These are phyloP conservation scores for Hirsutella rhossiliensis DNA, from an alignment of 2,329 filamentous ascomycete species.

Conservation along the genomic window DNA sequence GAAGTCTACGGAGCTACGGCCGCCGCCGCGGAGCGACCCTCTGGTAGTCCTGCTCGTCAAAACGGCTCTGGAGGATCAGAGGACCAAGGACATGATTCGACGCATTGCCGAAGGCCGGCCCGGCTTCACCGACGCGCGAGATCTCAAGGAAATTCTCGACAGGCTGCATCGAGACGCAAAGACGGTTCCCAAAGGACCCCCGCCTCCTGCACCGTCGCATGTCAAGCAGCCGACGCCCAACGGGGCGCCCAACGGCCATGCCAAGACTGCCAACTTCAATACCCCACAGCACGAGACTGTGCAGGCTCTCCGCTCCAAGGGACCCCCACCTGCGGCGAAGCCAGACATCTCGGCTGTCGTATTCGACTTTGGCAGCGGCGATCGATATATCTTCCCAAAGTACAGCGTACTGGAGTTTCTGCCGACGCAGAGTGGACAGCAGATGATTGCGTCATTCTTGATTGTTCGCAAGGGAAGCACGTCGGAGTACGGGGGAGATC, in stretches of 20 bases:
- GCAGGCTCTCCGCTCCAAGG: constrained; percentile 49
- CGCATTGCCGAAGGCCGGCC: constrained; percentile 40
- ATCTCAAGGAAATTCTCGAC: constrained; percentile 41
- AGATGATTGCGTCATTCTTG: constrained; percentile 64
- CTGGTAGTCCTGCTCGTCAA: constrained; percentile 46
- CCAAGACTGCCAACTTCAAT: constrained; percentile 8
- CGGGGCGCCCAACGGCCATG: constrained; percentile 18
- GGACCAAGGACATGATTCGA: constrained; percentile 36
- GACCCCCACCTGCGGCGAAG: constrained; percentile 39
- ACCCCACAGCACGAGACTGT: constrained; percentile 20
- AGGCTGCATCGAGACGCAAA: constrained; percentile 30
- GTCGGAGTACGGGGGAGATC: constrained; percentile 53
- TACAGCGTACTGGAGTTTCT: constrained; percentile 65
- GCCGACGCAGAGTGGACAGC: constrained; percentile 33
- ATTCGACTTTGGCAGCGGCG: constrained; percentile 61
- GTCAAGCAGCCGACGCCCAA: constrained; percentile 20
- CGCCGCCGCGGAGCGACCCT: constrained; percentile 41
- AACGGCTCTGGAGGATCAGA: constrained; percentile 39
- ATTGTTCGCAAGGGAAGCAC: constrained; percentile 60
- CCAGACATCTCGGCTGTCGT: constrained; percentile 55
- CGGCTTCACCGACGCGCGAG: constrained; percentile 38
- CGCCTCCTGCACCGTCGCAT: constrained; percentile 12
- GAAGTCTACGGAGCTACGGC: constrained; percentile 37
- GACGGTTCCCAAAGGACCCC: constrained; percentile 16
- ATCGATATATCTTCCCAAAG: constrained; percentile 68